phyloP scores from a whole-genome alignment of 2,329 filamentous ascomycete species.

The Bipolaris bicolor region DNA sequence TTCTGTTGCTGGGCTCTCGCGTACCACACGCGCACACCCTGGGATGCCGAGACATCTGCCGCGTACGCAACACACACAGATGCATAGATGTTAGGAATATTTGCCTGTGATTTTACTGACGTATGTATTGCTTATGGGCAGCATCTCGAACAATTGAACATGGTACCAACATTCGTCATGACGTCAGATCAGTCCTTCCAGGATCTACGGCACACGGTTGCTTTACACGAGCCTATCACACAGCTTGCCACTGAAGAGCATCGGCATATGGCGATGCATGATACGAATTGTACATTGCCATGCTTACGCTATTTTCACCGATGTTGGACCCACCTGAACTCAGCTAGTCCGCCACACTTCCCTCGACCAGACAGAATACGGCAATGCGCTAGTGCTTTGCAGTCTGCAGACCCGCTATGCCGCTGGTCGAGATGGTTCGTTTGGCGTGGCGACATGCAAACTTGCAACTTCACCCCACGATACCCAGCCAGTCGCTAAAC shows the following conservation, averaged over 20 bases:
- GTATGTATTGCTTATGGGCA: no score
- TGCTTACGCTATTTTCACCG: background rate
- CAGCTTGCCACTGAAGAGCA: background rate
- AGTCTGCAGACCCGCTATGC: background rate
- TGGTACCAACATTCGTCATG: background rate
- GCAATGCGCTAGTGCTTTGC: constrained; percentile 6
- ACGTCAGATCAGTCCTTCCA: background rate
- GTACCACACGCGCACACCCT: no score
- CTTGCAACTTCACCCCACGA: constrained; percentile 11
- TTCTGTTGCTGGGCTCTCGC: no score
- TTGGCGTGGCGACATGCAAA: constrained; percentile 16
- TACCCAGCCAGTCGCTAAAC: background rate
- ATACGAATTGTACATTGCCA: background rate
- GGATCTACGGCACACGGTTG: background rate
- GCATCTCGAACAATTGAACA: no score
- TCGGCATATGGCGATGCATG: background rate
- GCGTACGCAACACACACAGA: background rate
- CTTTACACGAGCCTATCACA: background rate
- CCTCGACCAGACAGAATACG: background rate
- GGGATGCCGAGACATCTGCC: background rate
- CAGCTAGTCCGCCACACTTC: no score
- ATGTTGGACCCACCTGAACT: background rate
- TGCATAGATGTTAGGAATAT: no score
- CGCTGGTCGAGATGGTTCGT: constrained; percentile 8
- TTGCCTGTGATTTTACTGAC: no score